Evolutionary conservation across 768 basidiomycete genomes (phyloP), one percentile per base, ranked within the genome.

Genomic region (Cyathus striatus): DNA sequence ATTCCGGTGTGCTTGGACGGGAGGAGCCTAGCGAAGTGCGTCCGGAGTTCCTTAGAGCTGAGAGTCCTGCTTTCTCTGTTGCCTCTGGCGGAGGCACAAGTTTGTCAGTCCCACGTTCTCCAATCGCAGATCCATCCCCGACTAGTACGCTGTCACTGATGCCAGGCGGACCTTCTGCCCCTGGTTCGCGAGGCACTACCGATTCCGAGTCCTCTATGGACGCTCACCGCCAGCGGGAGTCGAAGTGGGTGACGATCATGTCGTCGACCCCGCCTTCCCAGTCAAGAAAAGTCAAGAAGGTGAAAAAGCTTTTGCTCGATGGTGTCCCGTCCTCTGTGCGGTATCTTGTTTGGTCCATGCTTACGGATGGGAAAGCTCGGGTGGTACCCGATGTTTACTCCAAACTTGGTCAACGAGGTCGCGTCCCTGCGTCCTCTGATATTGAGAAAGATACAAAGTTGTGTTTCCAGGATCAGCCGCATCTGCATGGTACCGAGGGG

Each of bases 271-370:
- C 78, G 1, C 65, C 88, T 0, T 61, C 79, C 2, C 79, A 84
- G 50, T 76, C 85, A 1, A 72, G 79, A 39, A 91, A 86, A 69
- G 84, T 65, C 58, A 90, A 90, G 63, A 92, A 91, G 55, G 70
- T 90, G 9, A 73, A 78, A 49, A 84, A 82, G 52, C 62, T 93
- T 5, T 51, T 91, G 22, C 62, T 81, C 34, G 86, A 90, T n/a
- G 80, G 81, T 26, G 85, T 93, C 1, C 90, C 90, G 0, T 80
- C 85, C 7, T 87, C 83, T 9, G 87, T 93, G 20, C 73, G 90
- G 7, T 91, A 89, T 49, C 75, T 83, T 13, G 89, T 91, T 3
- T 93, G 90, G 90, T 78, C 79, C 14, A 81, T 84, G 56, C 61
- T 92, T 9, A 83, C 82, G 5, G 85, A 91, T 55, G 84, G 83